Percentiles rank a stretch among this genome's conserved stretches.
Conservation (phyloP, 257 asterid genomes). For the Anisodus acutangulus region DNA sequence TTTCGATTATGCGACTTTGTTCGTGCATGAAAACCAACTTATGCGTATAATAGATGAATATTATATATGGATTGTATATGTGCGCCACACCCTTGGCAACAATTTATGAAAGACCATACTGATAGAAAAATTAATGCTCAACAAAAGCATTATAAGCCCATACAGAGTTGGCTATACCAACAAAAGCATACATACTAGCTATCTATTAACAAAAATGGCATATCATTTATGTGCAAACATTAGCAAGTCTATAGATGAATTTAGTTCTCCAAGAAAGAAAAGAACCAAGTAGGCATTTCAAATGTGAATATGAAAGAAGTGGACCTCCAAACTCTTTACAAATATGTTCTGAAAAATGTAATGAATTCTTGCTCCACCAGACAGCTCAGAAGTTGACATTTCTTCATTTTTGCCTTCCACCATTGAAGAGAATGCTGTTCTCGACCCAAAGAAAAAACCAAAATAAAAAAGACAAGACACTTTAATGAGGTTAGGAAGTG, state of each 20-base stretch:
- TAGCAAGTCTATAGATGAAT: slow-evolving; percentile 24
- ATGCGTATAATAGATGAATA: neutral
- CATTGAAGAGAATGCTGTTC: slow-evolving; percentile 89
- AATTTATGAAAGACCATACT: slow-evolving; percentile 22
- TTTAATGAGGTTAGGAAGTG: slow-evolving; percentile 7
- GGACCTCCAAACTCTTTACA: slow-evolving; percentile 92
- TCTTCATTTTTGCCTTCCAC: slow-evolving; percentile 93
- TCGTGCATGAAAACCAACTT: neutral
- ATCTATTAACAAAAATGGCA: slow-evolving; percentile 22
- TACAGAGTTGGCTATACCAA: neutral
- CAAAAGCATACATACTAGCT: neutral
- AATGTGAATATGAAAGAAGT: slow-evolving; percentile 37
- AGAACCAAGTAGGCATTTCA: slow-evolving; percentile 29
- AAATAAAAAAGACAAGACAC: neutral
- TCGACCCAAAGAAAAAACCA: neutral
- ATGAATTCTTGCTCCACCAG: slow-evolving; percentile 99
- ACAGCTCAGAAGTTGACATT: slow-evolving; percentile 88
- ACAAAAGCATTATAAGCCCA: slow-evolving; percentile 2
- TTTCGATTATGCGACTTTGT: neutral
- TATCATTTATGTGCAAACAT: neutral
- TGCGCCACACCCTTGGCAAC: slow-evolving; percentile 18
- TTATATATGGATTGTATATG: slow-evolving; percentile 4
- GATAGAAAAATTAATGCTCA: neutral
- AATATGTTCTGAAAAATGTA: slow-evolving; percentile 88
- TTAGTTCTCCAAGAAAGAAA: slow-evolving; percentile 24